phyloP scores from a whole-genome alignment of 2,329 filamentous ascomycete species.

The Penicillium sp. region DNA sequence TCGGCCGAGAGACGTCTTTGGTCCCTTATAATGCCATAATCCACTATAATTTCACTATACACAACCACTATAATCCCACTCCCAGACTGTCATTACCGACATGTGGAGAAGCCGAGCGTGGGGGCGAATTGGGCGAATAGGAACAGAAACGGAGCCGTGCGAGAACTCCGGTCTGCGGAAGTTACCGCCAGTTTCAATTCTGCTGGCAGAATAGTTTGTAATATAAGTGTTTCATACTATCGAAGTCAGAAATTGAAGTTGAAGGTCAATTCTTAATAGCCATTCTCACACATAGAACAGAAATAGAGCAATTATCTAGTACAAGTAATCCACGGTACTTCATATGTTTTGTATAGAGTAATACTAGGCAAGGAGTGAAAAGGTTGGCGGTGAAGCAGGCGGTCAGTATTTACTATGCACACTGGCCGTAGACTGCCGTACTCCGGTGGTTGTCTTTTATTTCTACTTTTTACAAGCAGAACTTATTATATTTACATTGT shows the following conservation, averaged over 20 bases:
- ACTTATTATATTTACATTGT: neutral
- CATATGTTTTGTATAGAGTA: no score
- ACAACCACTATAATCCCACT: neutral
- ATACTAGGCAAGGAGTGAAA: no score
- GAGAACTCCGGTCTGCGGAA: neutral
- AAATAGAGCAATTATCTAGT: neutral
- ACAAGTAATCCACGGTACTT: no score
- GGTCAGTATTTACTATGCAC: neutral
- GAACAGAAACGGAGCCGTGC: neutral
- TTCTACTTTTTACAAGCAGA: neutral
- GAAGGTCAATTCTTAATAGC: neutral
- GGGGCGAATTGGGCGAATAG: slow-evolving; percentile 1
- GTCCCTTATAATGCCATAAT: slow-evolving; percentile 2
- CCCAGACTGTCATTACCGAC: neutral
- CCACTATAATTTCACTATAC: slow-evolving; percentile 2
- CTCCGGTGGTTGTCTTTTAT: neutral
- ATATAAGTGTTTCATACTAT: neutral
- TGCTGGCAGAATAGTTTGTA: neutral
- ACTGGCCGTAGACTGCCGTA: neutral
- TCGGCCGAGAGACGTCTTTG: slow-evolving; percentile 17
- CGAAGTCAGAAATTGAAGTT: neutral
- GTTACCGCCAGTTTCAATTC: neutral
- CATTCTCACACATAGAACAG: neutral
- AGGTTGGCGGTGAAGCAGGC: neutral
- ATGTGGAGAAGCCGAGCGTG: slow-evolving; percentile 2